Evolutionary conservation across 2,329 filamentous ascomycete genomes (phyloP), one percentile per base, ranked within the genome.

Genomic region (Aplosporella prunicola): DNA sequence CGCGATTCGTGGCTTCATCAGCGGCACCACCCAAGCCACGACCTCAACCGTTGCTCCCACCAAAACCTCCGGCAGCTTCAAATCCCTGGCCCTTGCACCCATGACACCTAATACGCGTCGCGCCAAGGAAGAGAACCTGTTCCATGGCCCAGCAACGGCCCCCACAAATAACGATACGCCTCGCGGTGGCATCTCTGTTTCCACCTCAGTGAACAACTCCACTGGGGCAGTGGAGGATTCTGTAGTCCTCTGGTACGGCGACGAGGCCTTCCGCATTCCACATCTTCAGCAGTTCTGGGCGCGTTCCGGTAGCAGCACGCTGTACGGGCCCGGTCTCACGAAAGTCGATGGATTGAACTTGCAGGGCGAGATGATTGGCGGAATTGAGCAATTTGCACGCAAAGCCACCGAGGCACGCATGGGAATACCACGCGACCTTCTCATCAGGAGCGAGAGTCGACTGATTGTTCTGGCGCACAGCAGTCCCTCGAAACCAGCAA

Each of bases 71-170:
- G 50, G 54, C 16, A 57, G 52, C 41, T 49, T 51, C 16, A 50
- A 51, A 15, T 49, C 51, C 6, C 53, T 52, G 27, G 55, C 55
- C 16, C 55, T 71, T 3, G 64, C 61, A 4, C 68, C 67, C 2
- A 68, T 68, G 63, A 71, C 67, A 6, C 68, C 67, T 5, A 69
- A 69, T 43, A 71, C 67, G 5, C 60, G 66, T 9, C 61, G 62
- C 30, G 57, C 57, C 31, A 65, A 61, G 43, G 55, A 67, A 37
- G 63, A 67, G 28, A 49, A 49, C 9, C 51, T 71, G 3, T 69
- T 69, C 45, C 56, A 59, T 18, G 60, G 60, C n/a, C 53, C 56
- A 20, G 46, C 58, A 8, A 53, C 56, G 10, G 48, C 45, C 5
- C 44, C 49, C 10, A 45, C 52, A 4, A 49, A 48, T 22, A 51